Base-by-base conservation (phyloP, 2,329 filamentous ascomycete genomes). In the Clonostachys solani region DNA sequence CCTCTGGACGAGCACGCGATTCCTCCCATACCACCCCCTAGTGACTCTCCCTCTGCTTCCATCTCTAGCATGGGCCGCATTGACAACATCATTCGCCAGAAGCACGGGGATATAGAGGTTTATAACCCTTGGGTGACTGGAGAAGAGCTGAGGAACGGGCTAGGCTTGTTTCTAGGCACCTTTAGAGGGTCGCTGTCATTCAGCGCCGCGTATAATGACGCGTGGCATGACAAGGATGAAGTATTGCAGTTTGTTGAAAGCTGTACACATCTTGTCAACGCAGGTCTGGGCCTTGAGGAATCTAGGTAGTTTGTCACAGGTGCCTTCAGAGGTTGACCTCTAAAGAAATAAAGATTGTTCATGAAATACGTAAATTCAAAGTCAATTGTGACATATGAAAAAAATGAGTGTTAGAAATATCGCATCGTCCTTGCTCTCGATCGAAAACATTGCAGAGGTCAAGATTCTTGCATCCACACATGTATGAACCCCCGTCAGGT, bases 121-220 rank as follows among this genome's bases (percentile, higher is more conserved):
- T 43, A 59, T 3, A 52, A 66, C 12, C 68, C 69, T 1, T 74
- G 72, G 70, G 69, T 73, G 0, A 72, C 69, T 0, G 71, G 70
- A 0, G 71, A 74, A 47, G 71, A 74, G 47, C 54, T 74, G 3
- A 60, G 68, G 0, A 73, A 55, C 23, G 61, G 63, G 0, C 16
- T 66, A 13, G 65, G 56, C 0, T n/a, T 73, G n/a, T 74, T 69
- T 36, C 49, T 73, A 16, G 68, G 64, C 0, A 71, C 64, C 0
- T 73, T 62, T 46, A 54, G 58, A 5, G 65, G 62, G 0, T 49
- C 53, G 34, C n/a, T 73, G 40, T 60, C 55, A 0, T 49, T 73
- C 17, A 73, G 68, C 43, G 63, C 58, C 9, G 68, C 62, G 6
- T 74, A 65, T 23, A 73, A 74, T 47, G 64, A 72, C 47, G 67